Conservation (phyloP, 805 yeast genomes). For the Naumovozyma castellii region DNA sequence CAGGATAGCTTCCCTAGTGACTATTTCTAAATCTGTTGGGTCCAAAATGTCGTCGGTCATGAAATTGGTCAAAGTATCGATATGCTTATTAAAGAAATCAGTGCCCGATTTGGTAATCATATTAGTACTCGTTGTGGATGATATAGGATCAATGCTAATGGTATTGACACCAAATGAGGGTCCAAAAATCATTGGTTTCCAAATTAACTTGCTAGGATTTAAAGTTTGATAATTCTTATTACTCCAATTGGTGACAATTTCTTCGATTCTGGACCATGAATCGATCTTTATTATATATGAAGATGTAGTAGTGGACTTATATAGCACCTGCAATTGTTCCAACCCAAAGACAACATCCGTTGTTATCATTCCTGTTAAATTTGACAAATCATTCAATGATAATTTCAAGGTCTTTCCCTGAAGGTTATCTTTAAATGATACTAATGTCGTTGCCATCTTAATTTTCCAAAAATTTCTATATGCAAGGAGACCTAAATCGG, state of each 20-base stretch:
- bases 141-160: constrained; percentile 22
- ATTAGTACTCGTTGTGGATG: constrained; percentile 1
- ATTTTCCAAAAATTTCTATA: constrained; percentile 83
- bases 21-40: constrained; percentile 49
- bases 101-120: neutral
- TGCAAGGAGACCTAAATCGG: constrained; percentile 75
- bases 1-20: constrained; percentile 39
- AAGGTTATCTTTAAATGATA: constrained; percentile 4
- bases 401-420: constrained; percentile 14
- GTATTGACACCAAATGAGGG: constrained; percentile 77
- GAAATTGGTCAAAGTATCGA: constrained; percentile 49
- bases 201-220: constrained; percentile 47
- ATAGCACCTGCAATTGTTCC: constrained; percentile 62
- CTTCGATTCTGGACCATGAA: constrained; percentile 25
- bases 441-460: constrained; percentile 40
- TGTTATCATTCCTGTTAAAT: constrained; percentile 72
- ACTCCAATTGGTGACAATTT: constrained; percentile 43
- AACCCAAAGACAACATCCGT: constrained; percentile 82
- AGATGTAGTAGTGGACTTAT: constrained; percentile 10
- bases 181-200: constrained; percentile 80
- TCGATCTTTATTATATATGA: constrained; percentile 51
- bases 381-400: constrained; percentile 54
- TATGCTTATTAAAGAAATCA: constrained; percentile 36
- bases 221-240: constrained; percentile 42
- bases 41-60: constrained; percentile 62